phyloP scores from a whole-genome alignment of 257 asterid species.

The Fraxinus cuspidata region DNA sequence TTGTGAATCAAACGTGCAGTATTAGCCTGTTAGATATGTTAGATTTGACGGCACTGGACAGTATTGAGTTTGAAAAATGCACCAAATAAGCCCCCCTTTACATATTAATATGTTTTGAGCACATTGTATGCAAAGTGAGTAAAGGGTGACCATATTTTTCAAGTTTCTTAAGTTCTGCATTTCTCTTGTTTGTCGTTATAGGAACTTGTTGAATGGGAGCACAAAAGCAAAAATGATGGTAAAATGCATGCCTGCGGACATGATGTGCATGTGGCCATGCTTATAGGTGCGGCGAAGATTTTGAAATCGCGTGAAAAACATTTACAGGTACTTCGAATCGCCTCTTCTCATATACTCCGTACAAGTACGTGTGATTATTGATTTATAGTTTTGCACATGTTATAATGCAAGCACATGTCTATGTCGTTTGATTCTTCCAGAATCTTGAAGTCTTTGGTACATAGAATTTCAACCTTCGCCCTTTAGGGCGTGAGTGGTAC shows the following conservation, averaged over 20 bases:
- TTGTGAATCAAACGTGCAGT: too few relatives aligned
- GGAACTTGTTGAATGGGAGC: conserved; percentile 83
- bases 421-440: not conserved
- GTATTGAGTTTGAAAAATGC: not conserved
- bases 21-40: too few relatives aligned
- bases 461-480: conserved; percentile 8
- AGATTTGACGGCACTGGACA: too few relatives aligned
- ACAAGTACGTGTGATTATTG: not conserved
- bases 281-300: conserved; percentile 66
- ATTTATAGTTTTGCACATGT: not conserved
- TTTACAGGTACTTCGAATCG: conserved; percentile 45
- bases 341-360: not conserved
- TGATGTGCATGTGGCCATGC: conserved; percentile 81
- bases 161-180: not conserved
- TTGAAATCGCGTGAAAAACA: conserved; percentile 53
- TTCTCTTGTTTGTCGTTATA: conserved; percentile 17
- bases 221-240: conserved; percentile 62
- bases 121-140: not conserved
- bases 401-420: conserved; percentile 5
- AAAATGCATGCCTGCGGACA: conserved; percentile 88
- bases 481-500: not conserved
- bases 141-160: not conserved
- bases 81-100: not conserved
- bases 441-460: conserved; percentile 24
- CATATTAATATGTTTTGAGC: not conserved